phyloP scores from a whole-genome alignment of 148 eudicot genomes.

The Camellia lanceoleosa region DNA sequence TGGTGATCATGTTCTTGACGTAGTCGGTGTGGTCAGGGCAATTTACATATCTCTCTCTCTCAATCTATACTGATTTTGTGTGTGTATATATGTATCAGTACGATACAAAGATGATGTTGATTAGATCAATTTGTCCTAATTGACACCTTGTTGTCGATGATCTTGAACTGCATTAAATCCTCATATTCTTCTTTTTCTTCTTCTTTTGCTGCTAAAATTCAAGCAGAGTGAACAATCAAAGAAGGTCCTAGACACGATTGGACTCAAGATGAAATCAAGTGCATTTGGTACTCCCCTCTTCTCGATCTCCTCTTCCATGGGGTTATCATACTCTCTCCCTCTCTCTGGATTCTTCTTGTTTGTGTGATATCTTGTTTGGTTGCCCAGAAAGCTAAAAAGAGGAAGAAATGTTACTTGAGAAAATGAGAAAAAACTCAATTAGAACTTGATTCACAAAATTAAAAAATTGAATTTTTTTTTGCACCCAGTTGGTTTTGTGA shows the following conservation, averaged over 20 bases:
- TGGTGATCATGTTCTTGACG: too few relatives aligned
- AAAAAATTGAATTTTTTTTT: too few relatives aligned
- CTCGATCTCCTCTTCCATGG: slow-evolving; percentile 91
- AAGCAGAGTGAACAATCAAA: slow-evolving; percentile 60
- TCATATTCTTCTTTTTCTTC: slow-evolving; percentile 5
- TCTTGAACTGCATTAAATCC: slow-evolving; percentile 19
- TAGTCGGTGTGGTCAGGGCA: too few relatives aligned
- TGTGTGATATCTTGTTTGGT: too few relatives aligned
- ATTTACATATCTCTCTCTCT: not conserved
- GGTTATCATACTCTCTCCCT: slow-evolving; percentile 26
- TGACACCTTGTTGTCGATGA: slow-evolving; percentile 8
- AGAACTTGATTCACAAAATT: too few relatives aligned
- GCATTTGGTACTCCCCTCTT: slow-evolving; percentile 73
- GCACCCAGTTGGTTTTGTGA: too few relatives aligned
- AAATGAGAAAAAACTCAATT: too few relatives aligned
- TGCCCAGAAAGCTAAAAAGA: too few relatives aligned
- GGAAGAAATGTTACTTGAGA: too few relatives aligned
- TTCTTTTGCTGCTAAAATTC: slow-evolving; percentile 53
- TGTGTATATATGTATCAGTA: not conserved
- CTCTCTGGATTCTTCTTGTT: slow-evolving; percentile 7
- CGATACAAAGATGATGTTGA: slow-evolving; percentile 10
- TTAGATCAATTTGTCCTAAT: slow-evolving; percentile 17
- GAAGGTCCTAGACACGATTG: slow-evolving; percentile 71
- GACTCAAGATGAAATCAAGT: slow-evolving; percentile 54
- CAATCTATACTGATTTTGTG: too few relatives aligned